phyloP scores from a whole-genome alignment of 2,329 filamentous ascomycete genomes.

The Cordyceps cateniannulata region DNA sequence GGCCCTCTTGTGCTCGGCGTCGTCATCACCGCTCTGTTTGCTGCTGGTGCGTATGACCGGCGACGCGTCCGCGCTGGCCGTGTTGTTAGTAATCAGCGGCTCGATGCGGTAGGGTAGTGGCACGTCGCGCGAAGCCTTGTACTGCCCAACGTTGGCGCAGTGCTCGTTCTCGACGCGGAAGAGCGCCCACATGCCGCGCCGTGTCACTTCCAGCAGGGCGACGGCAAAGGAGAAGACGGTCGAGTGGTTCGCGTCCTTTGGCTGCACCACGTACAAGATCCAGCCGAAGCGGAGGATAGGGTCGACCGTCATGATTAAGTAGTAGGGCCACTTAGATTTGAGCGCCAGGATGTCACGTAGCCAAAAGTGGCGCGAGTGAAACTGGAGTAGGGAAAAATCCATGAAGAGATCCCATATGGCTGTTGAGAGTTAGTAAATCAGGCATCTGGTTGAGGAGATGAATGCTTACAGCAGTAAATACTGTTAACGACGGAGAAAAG shows the following conservation, averaged over 20 bases:
- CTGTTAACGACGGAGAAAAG: constrained; percentile 75
- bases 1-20: not conserved
- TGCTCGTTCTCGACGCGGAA: constrained; percentile 98
- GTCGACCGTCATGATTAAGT: constrained; percentile 74
- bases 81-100: constrained; percentile 36
- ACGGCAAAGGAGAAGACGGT: constrained; percentile 76
- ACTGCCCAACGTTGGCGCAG: constrained; percentile 82
- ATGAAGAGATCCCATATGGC: constrained; percentile 91
- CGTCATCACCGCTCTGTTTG: constrained; percentile 9
- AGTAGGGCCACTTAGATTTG: constrained; percentile 77
- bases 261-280: constrained; percentile 88
- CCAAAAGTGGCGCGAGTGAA: constrained; percentile 58
- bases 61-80: constrained; percentile 30
- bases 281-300: constrained; percentile 85
- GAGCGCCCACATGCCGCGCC: constrained; percentile 83
- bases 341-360: constrained; percentile 76
- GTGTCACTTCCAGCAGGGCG: constrained; percentile 69
- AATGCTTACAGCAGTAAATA: constrained; percentile 65
- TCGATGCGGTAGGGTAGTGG: constrained; percentile 73
- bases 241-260: constrained; percentile 73
- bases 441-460: not conserved
- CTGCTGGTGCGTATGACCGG: constrained; percentile 17
- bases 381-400: constrained; percentile 90
- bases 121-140: constrained; percentile 83
- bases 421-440: constrained; percentile 22